Evolutionary conservation across 2,329 filamentous ascomycete genomes (phyloP).

Genomic region (Trichophyton simii): DNA sequence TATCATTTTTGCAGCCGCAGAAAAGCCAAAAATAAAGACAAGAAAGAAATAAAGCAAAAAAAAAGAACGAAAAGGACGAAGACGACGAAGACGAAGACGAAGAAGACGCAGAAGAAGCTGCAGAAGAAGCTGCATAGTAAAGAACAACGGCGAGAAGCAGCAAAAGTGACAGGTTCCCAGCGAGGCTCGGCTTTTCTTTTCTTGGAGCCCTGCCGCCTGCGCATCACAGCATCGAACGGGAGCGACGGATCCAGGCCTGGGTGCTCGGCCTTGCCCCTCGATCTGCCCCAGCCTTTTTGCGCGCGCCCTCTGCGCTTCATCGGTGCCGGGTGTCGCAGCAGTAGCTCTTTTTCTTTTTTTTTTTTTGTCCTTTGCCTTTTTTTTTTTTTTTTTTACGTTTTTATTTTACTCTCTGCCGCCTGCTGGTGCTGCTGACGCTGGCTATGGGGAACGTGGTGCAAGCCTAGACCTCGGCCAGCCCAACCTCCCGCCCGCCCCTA

Average conservation of each 20-base stretch:
- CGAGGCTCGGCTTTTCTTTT: too few species aligned
- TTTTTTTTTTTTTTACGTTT: too few species aligned
- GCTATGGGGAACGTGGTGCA: conserved; percentile 3
- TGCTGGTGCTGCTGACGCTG: not conserved
- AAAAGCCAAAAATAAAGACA: not conserved
- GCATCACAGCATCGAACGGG: not conserved
- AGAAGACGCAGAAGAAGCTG: not conserved
- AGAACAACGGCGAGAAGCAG: not conserved
- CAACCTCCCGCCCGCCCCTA: conserved; percentile 1
- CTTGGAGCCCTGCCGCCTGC: not conserved
- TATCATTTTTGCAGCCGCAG: not conserved
- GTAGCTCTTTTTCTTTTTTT: too few species aligned
- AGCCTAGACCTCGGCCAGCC: conserved; percentile 3
- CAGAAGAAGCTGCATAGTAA: not conserved
- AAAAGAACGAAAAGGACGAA: not conserved
- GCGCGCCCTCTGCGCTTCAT: too few species aligned
- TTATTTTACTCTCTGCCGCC: not conserved
- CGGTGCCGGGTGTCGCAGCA: too few species aligned
- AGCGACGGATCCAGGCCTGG: not conserved
- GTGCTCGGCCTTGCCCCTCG: not conserved
- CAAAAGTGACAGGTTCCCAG: not conserved
- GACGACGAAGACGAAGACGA: not conserved
- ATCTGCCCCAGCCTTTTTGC: too few species aligned
- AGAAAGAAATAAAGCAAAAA: not conserved
- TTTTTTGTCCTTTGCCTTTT: too few species aligned